Conservation (phyloP, 202 grass and related monocot genomes). For the Miscanthus sacchariflorus region DNA sequence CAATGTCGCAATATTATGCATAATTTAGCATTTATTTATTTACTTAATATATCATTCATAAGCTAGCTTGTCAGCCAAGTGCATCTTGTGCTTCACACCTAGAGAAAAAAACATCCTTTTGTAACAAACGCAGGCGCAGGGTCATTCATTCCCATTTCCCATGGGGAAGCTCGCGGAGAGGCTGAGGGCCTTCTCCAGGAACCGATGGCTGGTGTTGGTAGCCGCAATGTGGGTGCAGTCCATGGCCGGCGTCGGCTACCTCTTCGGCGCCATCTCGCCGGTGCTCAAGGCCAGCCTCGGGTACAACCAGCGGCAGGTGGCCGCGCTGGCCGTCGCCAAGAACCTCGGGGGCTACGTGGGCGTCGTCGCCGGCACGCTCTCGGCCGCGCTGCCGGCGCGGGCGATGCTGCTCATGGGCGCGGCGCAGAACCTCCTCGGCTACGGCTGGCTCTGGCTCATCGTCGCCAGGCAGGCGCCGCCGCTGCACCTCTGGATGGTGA, state of each 20-base stretch:
- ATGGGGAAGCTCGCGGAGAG: slow-evolving; percentile 59
- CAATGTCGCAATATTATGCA: neutral
- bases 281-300: slow-evolving; percentile 68
- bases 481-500: slow-evolving; percentile 68
- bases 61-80: slow-evolving; percentile 16
- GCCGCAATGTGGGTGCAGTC: slow-evolving; percentile 93
- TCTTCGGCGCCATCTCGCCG: slow-evolving; percentile 89
- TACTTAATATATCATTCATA: neutral
- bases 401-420: slow-evolving; percentile 69
- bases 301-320: slow-evolving; percentile 87
- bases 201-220: slow-evolving; percentile 85
- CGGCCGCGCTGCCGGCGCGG: slow-evolving; percentile 63
- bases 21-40: too few relatives aligned
- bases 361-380: slow-evolving; percentile 74
- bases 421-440: slow-evolving; percentile 72
- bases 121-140: neutral
- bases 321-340: slow-evolving; percentile 81
- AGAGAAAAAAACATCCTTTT: neutral
- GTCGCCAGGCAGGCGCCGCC: slow-evolving; percentile 53
- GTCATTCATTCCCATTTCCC: neutral
- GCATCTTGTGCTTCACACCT: neutral
- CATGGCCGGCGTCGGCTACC: slow-evolving; percentile 77
- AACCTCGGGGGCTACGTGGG: slow-evolving; percentile 84
- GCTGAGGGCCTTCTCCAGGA: slow-evolving; percentile 53
- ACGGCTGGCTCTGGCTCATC: slow-evolving; percentile 89